phyloP scores from a whole-genome alignment of 192 early-diverging fungal species.

The Pecoramyces ruminantium region DNA sequence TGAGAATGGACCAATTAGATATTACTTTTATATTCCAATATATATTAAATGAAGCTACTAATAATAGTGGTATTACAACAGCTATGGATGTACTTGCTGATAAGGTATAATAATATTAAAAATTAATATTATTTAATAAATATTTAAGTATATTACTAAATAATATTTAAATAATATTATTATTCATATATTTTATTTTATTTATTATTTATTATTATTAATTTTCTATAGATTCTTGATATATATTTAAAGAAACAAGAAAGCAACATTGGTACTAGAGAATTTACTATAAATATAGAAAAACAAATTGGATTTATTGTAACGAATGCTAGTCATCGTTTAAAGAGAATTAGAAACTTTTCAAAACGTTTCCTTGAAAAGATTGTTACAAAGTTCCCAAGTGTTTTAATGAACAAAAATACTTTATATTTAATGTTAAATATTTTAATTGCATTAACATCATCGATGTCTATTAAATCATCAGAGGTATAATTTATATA shows the following conservation, averaged over 20 bases:
- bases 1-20: conserved; percentile 49
- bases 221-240: conserved; percentile 25
- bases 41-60: conserved; percentile 72
- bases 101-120: conserved; percentile 7
- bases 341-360: conserved; percentile 31
- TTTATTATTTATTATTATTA: conserved; percentile 1
- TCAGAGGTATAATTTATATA: neutral
- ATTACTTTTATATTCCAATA: conserved; percentile 61
- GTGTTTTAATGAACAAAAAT: neutral
- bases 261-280: neutral
- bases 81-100: conserved; percentile 67
- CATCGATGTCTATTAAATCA: neutral
- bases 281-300: neutral
- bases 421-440: neutral
- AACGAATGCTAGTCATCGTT: conserved; percentile 36
- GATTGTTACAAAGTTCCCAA: neutral
- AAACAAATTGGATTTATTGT: neutral
- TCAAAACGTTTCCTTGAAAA: conserved; percentile 14
- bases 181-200: conserved; percentile 1
- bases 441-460: neutral
- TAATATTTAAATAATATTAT: too few relatives aligned
- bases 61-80: conserved; percentile 48
- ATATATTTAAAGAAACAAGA: conserved; percentile 24
- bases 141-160: too few relatives aligned
- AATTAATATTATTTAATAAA: too few relatives aligned